Percentiles rank a stretch among this genome's conserved stretches.
These are phyloP conservation scores for Umbilicus rupestris DNA, from an alignment of 164 flowering plant species.

Conservation along the genomic window DNA sequence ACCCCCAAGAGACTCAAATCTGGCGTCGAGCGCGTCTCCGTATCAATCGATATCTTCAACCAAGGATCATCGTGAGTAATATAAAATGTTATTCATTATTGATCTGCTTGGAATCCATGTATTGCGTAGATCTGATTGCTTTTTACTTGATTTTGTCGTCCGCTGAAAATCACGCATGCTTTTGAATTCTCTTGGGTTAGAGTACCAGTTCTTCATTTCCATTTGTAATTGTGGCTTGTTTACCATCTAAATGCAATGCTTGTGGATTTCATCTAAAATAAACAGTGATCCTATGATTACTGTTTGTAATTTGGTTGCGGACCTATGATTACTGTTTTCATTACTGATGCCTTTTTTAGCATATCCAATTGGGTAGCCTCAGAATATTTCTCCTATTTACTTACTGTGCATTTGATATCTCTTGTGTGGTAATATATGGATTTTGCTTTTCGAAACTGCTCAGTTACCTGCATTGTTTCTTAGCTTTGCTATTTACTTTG, in stretches of 20 bases:
- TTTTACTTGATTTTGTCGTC: too few relatives aligned
- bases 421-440: neutral
- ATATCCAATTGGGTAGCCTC: neutral
- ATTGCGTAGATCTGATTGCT: neutral
- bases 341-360: too few relatives aligned
- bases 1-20: constrained; percentile 57
- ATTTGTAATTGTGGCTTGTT: neutral
- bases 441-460: neutral
- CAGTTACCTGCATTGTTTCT: neutral
- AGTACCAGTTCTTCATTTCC: neutral
- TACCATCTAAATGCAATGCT: too few relatives aligned
- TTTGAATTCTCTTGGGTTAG: neutral
- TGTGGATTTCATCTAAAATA: too few relatives aligned
- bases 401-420: neutral
- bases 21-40: constrained; percentile 67
- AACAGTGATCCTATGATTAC: too few relatives aligned
- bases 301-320: too few relatives aligned
- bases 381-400: too few relatives aligned
- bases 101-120: neutral
- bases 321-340: too few relatives aligned
- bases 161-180: too few relatives aligned
- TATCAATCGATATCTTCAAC: constrained; percentile 80
- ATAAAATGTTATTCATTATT: too few relatives aligned
- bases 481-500: neutral
- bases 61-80: constrained; percentile 76